Percentiles rank a stretch among this genome's conserved stretches.
Conservation (phyloP, 2,329 filamentous ascomycete species). For the Ascochyta koolunga region DNA sequence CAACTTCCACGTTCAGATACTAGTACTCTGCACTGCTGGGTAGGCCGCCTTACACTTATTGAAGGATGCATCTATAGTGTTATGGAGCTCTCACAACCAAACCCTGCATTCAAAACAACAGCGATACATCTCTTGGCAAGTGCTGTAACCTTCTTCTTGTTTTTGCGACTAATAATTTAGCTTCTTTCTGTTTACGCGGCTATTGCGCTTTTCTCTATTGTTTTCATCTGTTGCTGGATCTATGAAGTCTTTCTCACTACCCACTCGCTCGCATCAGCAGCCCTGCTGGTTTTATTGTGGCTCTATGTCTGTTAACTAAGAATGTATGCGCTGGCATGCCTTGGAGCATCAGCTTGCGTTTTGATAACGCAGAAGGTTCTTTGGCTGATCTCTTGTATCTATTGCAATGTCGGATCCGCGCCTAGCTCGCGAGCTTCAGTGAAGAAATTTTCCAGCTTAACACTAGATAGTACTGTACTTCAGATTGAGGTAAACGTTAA, state of each 20-base stretch:
- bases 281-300: slow-evolving; percentile 1
- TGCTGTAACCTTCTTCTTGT: background rate
- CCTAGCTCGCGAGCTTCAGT: background rate
- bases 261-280: background rate
- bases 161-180: too few relatives aligned
- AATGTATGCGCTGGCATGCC: background rate
- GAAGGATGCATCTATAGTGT: slow-evolving; percentile 8
- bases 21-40: slow-evolving; percentile 8
- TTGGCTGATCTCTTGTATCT: background rate
- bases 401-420: background rate
- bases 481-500: slow-evolving; percentile 1
- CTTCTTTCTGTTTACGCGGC: background rate
- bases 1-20: background rate
- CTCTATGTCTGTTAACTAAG: background rate
- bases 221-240: slow-evolving; percentile 3
- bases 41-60: slow-evolving; percentile 7
- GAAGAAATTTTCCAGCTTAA: background rate
- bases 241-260: slow-evolving; percentile 8
- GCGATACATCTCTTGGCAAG: background rate
- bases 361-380: slow-evolving; percentile 4
- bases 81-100: background rate
- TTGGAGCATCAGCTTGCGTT: background rate
- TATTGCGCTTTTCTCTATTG: slow-evolving; percentile 1
- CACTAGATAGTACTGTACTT: background rate
- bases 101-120: background rate